Percentiles rank a stretch among this genome's conserved stretches.
Evolutionary conservation across 169 alveolate genomes (phyloP).

Genomic region (Eimeria sp.): DNA sequence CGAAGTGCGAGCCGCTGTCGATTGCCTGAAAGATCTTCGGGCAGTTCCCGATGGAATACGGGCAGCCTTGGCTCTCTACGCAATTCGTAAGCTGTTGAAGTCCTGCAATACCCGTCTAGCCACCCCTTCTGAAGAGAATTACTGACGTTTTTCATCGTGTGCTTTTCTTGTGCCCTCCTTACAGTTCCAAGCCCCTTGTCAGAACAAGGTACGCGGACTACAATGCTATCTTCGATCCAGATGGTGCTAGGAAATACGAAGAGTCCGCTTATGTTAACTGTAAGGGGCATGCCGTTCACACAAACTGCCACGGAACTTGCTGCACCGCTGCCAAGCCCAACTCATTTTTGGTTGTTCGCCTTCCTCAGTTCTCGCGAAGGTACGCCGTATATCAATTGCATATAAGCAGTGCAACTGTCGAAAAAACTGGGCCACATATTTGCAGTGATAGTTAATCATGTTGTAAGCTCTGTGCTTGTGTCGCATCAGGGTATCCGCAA

Average conservation of each 20-base stretch:
- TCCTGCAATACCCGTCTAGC: not conserved
- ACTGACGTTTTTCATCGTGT: not conserved
- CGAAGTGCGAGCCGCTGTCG: slow-evolving; percentile 16
- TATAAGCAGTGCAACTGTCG: not conserved
- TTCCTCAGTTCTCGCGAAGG: slow-evolving; percentile 49
- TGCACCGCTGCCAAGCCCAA: slow-evolving; percentile 41
- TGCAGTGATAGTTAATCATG: not conserved
- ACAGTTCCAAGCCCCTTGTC: slow-evolving; percentile 34
- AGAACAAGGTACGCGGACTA: not conserved
- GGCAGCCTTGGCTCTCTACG: slow-evolving; percentile 35
- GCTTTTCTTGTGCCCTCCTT: not conserved
- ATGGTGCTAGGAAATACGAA: slow-evolving; percentile 2
- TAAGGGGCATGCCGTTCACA: slow-evolving; percentile 6
- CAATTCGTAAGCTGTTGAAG: slow-evolving; percentile 1
- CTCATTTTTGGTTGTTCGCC: slow-evolving; percentile 54
- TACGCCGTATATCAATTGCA: not conserved
- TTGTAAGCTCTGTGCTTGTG: not conserved
- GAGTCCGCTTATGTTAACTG: slow-evolving; percentile 18
- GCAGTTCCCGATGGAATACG: slow-evolving; percentile 31
- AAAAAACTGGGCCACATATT: not conserved
- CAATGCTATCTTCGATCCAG: slow-evolving; percentile 35
- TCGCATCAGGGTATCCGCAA: slow-evolving; percentile 55
- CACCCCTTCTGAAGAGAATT: not conserved
- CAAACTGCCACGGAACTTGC: not conserved
- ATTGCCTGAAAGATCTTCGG: slow-evolving; percentile 17